These are phyloP conservation scores for Nepenthes gracilis DNA, from an alignment of 148 eudicot genomes.

Conservation along the genomic window DNA sequence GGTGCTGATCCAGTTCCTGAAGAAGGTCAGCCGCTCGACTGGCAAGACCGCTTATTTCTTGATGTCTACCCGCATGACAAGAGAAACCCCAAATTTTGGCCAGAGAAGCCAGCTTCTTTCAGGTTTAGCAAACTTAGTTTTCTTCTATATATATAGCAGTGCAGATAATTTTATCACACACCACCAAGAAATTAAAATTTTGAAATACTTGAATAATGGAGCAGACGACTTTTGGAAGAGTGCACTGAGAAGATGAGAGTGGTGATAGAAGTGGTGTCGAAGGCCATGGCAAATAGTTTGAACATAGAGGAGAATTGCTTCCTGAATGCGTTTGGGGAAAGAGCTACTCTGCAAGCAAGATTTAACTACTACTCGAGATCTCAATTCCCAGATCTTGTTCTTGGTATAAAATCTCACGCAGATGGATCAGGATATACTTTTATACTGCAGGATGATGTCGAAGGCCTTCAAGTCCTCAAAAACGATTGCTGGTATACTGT, in stretches of 20 bases:
- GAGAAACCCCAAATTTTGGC: conserved; percentile 27
- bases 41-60: conserved; percentile 42
- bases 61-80: conserved; percentile 21
- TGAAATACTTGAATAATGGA: not conserved
- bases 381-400: conserved; percentile 35
- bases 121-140: conserved; percentile 10
- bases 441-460: conserved; percentile 24
- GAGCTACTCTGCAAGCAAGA: conserved; percentile 17
- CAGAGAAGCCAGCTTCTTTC: conserved; percentile 27
- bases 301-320: conserved; percentile 33
- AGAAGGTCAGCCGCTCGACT: conserved; percentile 36
- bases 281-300: conserved; percentile 34
- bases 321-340: conserved; percentile 30
- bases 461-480: conserved; percentile 26
- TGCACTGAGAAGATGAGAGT: conserved; percentile 18
- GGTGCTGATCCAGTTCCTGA: conserved; percentile 42
- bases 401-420: conserved; percentile 40
- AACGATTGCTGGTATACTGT: conserved; percentile 29
- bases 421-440: conserved; percentile 34
- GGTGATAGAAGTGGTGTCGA: conserved; percentile 15
- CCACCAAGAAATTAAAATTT: no score
- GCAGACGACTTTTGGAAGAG: conserved; percentile 22
- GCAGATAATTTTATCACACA: not conserved
- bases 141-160: not conserved
- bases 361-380: conserved; percentile 39